Base-by-base conservation (phyloP, 2,329 filamentous ascomycete genomes). In the Coniochaeta sp. region DNA sequence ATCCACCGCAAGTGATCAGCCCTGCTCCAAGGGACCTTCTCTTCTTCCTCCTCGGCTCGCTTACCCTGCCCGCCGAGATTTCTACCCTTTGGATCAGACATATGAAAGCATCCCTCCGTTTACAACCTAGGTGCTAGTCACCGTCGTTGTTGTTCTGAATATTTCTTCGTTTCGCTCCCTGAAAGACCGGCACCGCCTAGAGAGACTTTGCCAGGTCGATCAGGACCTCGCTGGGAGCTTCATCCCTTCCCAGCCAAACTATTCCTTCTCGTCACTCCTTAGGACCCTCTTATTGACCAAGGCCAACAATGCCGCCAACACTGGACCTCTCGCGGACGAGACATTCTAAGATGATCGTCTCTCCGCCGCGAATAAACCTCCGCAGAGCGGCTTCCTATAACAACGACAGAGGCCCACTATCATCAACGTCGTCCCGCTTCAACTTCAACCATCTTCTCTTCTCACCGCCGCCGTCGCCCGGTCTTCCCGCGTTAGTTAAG, bases 391-490 rank as follows among this genome's bases (percentile, higher is more conserved):
- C 78, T n/a, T 83, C 83, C 3, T 88, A 84, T 70, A 81, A 79
- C 61, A 74, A 78, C 63, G 83, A 86, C 65, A 80, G 72, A 68
- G 77, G 72, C 0, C 81, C 82, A 7, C 68, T 83, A 11, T 87
- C 83, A 26, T 83, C 83, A 57, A 87, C 80, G 28, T 87, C 81
- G 36, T 85, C 85, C 19, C 77, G 83, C 55, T 87, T 87, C 72
- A 84, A 76, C 71, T 86, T 89, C 73, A 87, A 87, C 67, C 84
- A 89, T 64, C 80, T 90, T 43, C 76, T 87, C 66, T 87, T 85
- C 71, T 81, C 80, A 1, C 89, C 88, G 28, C 87, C 88, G 4
- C 82, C 83, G 36, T 93, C 87, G 1, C 89, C 88, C 1, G 84
- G 84, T 64, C 81, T 92, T 57, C 90, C 88, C 14, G 86, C 84